These are phyloP conservation scores for Powellomyces hirtus DNA, from an alignment of 192 early-diverging fungal genomes.

Conservation along the genomic window DNA sequence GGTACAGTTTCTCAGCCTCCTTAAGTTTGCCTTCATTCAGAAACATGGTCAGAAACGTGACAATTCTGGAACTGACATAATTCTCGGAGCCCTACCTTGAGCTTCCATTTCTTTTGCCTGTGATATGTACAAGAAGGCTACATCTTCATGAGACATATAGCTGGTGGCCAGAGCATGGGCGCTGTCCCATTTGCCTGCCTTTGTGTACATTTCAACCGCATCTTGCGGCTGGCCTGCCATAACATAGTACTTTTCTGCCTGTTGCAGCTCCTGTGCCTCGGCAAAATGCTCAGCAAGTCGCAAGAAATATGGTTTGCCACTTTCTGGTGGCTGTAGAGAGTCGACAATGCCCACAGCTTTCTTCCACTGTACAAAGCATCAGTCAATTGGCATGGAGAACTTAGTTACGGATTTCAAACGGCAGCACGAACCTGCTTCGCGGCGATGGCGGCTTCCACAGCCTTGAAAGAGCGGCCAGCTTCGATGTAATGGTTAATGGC, in stretches of 20 bases:
- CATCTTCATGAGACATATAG: conserved; percentile 60
- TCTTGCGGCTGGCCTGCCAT: conserved; percentile 54
- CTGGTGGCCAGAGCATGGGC: conserved; percentile 58
- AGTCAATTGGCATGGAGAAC: not conserved
- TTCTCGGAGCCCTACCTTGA: conserved; percentile 25
- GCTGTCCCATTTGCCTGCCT: conserved; percentile 59
- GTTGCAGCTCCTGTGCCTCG: conserved; percentile 35
- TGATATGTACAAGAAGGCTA: conserved; percentile 54
- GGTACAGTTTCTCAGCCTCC: conserved; percentile 64
- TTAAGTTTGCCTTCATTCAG: conserved; percentile 47
- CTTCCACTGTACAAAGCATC: conserved; percentile 54
- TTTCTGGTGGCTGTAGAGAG: conserved; percentile 52
- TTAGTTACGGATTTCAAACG: conserved; percentile 17
- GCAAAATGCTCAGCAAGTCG: conserved; percentile 57
- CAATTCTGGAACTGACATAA: no score
- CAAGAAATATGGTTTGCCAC: conserved; percentile 47
- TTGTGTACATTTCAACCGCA: conserved; percentile 66
- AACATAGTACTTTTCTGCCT: conserved; percentile 63
- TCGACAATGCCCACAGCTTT: conserved; percentile 62
- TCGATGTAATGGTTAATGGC: conserved; percentile 70
- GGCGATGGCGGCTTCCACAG: conserved; percentile 52
- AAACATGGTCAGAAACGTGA: not conserved
- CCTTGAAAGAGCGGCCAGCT: conserved; percentile 57
- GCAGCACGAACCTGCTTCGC: no score
- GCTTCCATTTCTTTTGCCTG: conserved; percentile 63